phyloP scores from a whole-genome alignment of 2,329 filamentous ascomycete genomes.

The Emmonsiellopsis sp. region DNA sequence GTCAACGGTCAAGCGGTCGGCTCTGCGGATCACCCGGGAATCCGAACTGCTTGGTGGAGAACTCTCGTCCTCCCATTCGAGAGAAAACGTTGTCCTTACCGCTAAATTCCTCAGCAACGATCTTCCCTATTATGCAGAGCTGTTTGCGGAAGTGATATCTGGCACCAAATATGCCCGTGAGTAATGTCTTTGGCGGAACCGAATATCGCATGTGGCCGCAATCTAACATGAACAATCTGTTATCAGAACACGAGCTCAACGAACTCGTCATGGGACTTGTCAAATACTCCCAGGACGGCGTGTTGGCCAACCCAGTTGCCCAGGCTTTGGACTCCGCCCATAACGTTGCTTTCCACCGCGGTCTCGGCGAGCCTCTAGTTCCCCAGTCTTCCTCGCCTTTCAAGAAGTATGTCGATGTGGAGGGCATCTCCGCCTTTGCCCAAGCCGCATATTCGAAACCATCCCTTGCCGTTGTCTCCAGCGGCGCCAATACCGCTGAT shows the following conservation, averaged over 20 bases:
- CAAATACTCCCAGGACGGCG: constrained; percentile 64
- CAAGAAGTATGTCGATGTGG: constrained; percentile 70
- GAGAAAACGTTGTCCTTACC: constrained; percentile 85
- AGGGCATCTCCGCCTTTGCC: constrained; percentile 67
- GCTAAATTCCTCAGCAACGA: constrained; percentile 94
- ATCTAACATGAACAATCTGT: constrained; percentile 6
- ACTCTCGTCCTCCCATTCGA: constrained; percentile 78
- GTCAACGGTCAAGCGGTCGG: constrained; percentile 75
- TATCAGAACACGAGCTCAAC: constrained; percentile 73
- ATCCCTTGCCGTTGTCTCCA: constrained; percentile 86
- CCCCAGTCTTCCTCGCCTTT: constrained; percentile 63
- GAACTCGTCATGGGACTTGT: constrained; percentile 78
- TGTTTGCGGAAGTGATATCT: constrained; percentile 83
- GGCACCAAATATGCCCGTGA: constrained; percentile 73
- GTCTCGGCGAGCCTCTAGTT: constrained; percentile 71
- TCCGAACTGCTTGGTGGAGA: constrained; percentile 89
- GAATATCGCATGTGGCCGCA: constrained; percentile 3
- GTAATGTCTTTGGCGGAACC: constrained; percentile 12
- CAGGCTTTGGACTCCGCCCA: constrained; percentile 83
- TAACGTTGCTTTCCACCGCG: constrained; percentile 81
- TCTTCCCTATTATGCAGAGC: constrained; percentile 93
- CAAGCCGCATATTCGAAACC: constrained; percentile 73
- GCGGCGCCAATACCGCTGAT: constrained; percentile 68
- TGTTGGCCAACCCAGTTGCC: constrained; percentile 53
- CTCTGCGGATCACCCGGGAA: constrained; percentile 88